These are phyloP conservation scores for Chlorella sp. DNA, from an alignment of 139 green algal species.

Conservation along the genomic window DNA sequence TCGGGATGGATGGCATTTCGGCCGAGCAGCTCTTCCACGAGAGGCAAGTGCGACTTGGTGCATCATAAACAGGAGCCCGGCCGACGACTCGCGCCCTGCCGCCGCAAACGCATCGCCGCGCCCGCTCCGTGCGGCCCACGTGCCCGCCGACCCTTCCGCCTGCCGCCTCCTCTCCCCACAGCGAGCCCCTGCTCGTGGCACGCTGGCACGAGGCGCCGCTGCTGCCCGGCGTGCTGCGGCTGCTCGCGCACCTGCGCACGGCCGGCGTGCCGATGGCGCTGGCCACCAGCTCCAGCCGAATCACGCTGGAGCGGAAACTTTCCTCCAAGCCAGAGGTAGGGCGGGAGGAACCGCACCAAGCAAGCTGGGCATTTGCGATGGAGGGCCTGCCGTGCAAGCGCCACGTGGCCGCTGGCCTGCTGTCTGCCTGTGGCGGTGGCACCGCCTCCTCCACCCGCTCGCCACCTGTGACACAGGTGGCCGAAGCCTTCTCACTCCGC, in stretches of 20 bases:
- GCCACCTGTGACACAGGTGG: too few relatives aligned
- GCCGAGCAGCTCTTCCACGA: constrained; percentile 68
- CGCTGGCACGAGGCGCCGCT: constrained; percentile 59
- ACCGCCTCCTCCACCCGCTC: too few relatives aligned
- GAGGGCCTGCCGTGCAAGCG: too few relatives aligned
- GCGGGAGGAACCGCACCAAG: too few relatives aligned
- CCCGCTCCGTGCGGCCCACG: not conserved
- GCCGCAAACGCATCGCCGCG: not conserved
- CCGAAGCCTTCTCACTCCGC: too few relatives aligned
- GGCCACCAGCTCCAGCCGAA: constrained; percentile 71
- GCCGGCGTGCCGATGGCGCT: constrained; percentile 67
- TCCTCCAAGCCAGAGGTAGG: constrained; percentile 26
- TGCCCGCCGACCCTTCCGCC: not conserved
- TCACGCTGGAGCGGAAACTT: constrained; percentile 63
- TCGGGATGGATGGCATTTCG: constrained; percentile 39
- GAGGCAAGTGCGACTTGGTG: constrained; percentile 46
- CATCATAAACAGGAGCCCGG: constrained; percentile 1
- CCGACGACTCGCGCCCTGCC: not conserved
- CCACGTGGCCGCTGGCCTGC: too few relatives aligned
- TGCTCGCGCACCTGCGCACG: constrained; percentile 73
- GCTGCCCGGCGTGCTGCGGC: constrained; percentile 81
- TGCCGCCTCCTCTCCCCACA: not conserved
- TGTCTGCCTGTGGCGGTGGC: too few relatives aligned
- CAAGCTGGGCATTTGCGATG: too few relatives aligned
- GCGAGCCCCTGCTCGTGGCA: constrained; percentile 21